A percentile compares a stretch with the other conserved stretches of the same genome.
Evolutionary conservation across 805 yeast species (phyloP).

Genomic region (Wickerhamiella nectarea): DNA sequence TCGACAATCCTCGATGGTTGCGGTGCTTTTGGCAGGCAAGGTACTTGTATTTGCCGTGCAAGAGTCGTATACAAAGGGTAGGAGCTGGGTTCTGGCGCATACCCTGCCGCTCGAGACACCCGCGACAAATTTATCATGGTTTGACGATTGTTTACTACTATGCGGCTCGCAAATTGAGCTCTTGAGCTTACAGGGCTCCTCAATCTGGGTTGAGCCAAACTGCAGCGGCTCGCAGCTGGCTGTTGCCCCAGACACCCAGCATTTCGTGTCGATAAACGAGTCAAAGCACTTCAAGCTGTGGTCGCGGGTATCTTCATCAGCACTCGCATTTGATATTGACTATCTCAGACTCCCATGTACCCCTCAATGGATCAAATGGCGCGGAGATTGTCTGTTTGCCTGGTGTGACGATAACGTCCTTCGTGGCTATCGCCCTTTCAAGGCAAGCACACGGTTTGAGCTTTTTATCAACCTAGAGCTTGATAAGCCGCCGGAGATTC

Average conservation of each 20-base stretch:
- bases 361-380: slow-evolving; percentile 50
- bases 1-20: slow-evolving; percentile 37
- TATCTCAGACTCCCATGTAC: slow-evolving; percentile 52
- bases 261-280: slow-evolving; percentile 47
- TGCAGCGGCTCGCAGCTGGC: neutral
- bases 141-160: slow-evolving; percentile 42
- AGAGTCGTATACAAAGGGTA: slow-evolving; percentile 16
- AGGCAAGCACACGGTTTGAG: neutral
- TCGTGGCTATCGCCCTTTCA: slow-evolving; percentile 31
- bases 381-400: slow-evolving; percentile 48
- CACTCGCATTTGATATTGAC: slow-evolving; percentile 52
- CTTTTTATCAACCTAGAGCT: neutral
- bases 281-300: slow-evolving; percentile 66
- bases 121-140: slow-evolving; percentile 35
- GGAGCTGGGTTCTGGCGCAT: slow-evolving; percentile 8
- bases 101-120: neutral
- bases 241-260: slow-evolving; percentile 53
- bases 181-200: neutral
- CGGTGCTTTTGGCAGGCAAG: slow-evolving; percentile 17
- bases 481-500: neutral
- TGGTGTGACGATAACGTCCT: slow-evolving; percentile 44
- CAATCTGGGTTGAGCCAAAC: neutral
- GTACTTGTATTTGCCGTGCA: slow-evolving; percentile 20
- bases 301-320: slow-evolving; percentile 59
- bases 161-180: slow-evolving; percentile 26